Base-by-base conservation (phyloP, 2,329 filamentous ascomycete genomes). In the Colletotrichum brevisporum region DNA sequence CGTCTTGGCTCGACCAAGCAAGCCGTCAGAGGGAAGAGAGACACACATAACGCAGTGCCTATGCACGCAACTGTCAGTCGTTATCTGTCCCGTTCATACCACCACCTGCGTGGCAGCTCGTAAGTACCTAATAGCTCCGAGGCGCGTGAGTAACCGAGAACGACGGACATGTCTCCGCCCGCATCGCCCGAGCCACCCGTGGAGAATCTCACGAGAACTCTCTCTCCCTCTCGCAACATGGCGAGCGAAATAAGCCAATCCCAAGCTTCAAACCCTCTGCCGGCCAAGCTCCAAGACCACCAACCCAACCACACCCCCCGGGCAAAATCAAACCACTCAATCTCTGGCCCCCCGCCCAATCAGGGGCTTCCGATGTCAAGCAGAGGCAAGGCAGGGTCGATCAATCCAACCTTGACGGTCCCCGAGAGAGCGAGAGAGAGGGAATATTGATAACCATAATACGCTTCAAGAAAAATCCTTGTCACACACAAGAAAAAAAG, bases 291-390 rank as follows among this genome's bases (percentile, higher is more conserved):
- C 50, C 50, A 26, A 8, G 21, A 45, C 21, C 21, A 54, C 12
- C 41, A 8, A n/a, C 27, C 21, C 21, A 54, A 10, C 39, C 39
- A 6, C 10, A 6, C 10, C 10, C 13, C 31, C 36, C 26, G 16
- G 13, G 39, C 56, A 27, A 36, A 36, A 31, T 53, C 48, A 53
- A 45, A 31, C 55, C 24, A 18, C 18, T 12, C n/a, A 31, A 55
- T n/a, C n/a, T 41, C 41, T 24, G n/a, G 27, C 51, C 64, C 64
- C 58, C 31, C 27, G 48, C 43, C 64, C 58, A 63, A 67, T 57
- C 43, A 63, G 51, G 63, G 18, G 26, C 26, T 12, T 41, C 57
- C 43, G 63, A 67, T 63, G 64, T 48, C 15, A 43, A 62, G 26
- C 51, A 45, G 18, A n/a, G 9, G 9, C 31, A 10, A 36, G n/a